Percentiles rank a stretch among this genome's conserved stretches.
Evolutionary conservation across 2,329 filamentous ascomycete species (phyloP).

Genomic region (Cordyceps javanica): DNA sequence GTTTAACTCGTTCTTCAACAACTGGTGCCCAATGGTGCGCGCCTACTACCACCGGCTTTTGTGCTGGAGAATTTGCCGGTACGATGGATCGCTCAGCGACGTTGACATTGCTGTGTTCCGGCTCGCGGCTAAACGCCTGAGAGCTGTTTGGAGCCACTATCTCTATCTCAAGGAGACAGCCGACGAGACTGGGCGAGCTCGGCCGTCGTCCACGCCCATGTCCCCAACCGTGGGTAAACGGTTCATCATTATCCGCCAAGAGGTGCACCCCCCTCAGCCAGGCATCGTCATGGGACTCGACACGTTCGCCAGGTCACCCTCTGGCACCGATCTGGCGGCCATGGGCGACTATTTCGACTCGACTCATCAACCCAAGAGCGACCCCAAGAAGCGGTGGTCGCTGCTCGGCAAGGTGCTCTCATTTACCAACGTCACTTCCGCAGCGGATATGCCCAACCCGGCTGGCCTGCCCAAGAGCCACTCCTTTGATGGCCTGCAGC

Average conservation of each 20-base stretch:
- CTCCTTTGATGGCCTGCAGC: conserved; percentile 39
- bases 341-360: conserved; percentile 21
- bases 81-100: conserved; percentile 58
- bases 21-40: conserved; percentile 94
- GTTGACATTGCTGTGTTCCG: conserved; percentile 65
- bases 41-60: conserved; percentile 87
- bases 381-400: conserved; percentile 56
- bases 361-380: conserved; percentile 20
- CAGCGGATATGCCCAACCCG: conserved; percentile 6
- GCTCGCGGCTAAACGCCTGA: conserved; percentile 60
- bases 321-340: conserved; percentile 19
- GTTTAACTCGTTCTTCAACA: conserved; percentile 79
- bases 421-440: conserved; percentile 21
- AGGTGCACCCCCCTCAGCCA: conserved; percentile 45
- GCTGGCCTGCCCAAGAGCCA: conserved; percentile 17
- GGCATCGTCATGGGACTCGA: conserved; percentile 47
- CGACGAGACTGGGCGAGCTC: conserved; percentile 45
- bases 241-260: conserved; percentile 83
- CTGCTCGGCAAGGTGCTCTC: conserved; percentile 58
- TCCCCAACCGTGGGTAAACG: conserved; percentile 78
- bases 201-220: conserved; percentile 73
- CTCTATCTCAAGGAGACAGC: conserved; percentile 66
- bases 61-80: conserved; percentile 82
- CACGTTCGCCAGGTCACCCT: conserved; percentile 29
- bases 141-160: conserved; percentile 72